Conservation (phyloP, 1,284 basidiomycete species). For the Stereum hirsutum region DNA sequence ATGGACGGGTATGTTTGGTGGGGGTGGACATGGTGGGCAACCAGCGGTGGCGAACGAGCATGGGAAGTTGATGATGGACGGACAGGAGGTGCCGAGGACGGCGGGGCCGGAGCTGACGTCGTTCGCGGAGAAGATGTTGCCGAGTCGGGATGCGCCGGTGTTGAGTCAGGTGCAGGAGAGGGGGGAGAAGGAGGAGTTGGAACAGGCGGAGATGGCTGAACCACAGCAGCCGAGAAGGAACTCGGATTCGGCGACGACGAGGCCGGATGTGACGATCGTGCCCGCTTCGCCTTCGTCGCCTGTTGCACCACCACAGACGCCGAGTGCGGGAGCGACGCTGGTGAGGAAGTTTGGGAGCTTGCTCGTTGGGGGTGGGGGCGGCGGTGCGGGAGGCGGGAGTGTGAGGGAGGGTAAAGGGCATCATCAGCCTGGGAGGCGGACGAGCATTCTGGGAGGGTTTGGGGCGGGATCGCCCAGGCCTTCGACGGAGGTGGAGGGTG, state of each 20-base stretch:
- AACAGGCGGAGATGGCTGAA: background rate
- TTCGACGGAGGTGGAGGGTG: conserved; percentile 27
- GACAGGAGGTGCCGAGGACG: conserved; percentile 35
- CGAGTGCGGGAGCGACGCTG: conserved; percentile 59
- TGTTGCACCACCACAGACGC: conserved; percentile 19
- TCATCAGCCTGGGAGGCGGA: conserved; percentile 29
- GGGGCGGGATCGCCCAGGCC: conserved; percentile 36
- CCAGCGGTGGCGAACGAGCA: conserved; percentile 26
- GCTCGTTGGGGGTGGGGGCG: conserved; percentile 39
- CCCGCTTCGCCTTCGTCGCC: conserved; percentile 28
- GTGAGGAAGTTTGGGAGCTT: conserved; percentile 68
- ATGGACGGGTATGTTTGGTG: conserved; percentile 40
- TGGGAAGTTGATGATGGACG: conserved; percentile 22
- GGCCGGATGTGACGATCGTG: conserved; percentile 20
- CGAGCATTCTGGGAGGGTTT: conserved; percentile 38
- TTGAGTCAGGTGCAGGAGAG: background rate
- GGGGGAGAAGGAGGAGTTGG: background rate
- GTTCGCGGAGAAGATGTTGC: conserved; percentile 34
- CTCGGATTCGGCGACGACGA: background rate
- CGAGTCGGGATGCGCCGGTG: conserved; percentile 11
- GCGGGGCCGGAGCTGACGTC: conserved; percentile 47
- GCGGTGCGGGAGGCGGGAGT: conserved; percentile 26
- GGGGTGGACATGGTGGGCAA: conserved; percentile 12
- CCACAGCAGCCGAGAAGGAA: background rate
- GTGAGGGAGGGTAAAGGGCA: no score